Percentiles rank a stretch among this genome's conserved stretches.
These are phyloP conservation scores for Tolypocladium guangdongense DNA, from an alignment of 2,329 filamentous ascomycete genomes.

Conservation along the genomic window DNA sequence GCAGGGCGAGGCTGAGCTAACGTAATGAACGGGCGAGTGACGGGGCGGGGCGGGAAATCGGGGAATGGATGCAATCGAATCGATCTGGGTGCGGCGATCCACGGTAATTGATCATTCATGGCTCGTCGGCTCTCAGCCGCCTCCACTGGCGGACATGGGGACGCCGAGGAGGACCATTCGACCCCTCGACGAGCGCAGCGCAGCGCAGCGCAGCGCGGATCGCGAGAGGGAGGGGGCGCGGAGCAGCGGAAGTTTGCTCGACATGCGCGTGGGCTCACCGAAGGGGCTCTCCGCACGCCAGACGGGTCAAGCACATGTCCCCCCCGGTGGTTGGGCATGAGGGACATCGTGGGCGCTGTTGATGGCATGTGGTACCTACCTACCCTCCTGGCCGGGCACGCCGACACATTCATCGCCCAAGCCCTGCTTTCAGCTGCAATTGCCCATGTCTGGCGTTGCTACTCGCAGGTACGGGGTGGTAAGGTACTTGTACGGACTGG, in stretches of 20 bases:
- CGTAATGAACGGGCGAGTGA: background rate
- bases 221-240: background rate
- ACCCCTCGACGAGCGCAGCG: background rate
- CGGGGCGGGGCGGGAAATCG: background rate
- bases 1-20: background rate
- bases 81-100: background rate
- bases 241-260: background rate
- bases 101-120: background rate
- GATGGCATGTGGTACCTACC: no score
- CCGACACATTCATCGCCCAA: background rate
- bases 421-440: background rate
- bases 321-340: no score
- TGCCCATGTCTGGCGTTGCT: background rate
- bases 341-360: background rate
- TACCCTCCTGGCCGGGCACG: background rate
- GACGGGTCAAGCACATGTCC: no score
- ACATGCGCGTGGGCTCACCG: background rate
- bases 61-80: background rate
- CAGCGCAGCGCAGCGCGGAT: background rate
- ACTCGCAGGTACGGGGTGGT: no score
- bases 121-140: background rate
- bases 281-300: background rate
- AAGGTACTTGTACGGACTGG: no score
- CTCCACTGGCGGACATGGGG: background rate
- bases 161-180: background rate